Evolutionary conservation across 129 eudicot species (phyloP).

Genomic region (Centella asiatica): DNA sequence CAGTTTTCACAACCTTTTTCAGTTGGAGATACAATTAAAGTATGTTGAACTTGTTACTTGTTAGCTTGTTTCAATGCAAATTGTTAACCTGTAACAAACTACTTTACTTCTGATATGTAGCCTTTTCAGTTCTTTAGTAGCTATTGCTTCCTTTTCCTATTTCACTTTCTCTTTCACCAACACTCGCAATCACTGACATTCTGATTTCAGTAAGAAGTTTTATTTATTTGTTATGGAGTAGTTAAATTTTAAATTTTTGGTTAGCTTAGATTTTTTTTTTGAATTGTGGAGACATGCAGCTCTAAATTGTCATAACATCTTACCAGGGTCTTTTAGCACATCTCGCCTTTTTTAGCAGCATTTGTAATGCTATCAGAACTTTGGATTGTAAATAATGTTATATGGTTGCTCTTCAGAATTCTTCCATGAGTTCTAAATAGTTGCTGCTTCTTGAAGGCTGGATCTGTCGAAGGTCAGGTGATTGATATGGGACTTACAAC

Average conservation of each 20-base stretch:
- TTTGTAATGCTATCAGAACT: background rate
- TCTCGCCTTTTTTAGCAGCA: background rate
- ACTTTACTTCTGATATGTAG: background rate
- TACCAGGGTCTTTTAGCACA: background rate
- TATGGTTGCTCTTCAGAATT: too few species aligned
- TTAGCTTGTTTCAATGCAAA: constrained; percentile 3
- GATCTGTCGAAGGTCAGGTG: constrained; percentile 96
- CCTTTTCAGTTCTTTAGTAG: too few species aligned
- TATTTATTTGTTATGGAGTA: too few species aligned
- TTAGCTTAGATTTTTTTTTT: background rate
- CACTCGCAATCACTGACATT: too few species aligned
- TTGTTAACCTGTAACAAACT: too few species aligned
- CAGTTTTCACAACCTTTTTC: constrained; percentile 87
- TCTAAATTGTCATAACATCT: background rate
- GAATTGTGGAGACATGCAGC: background rate
- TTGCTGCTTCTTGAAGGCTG: constrained; percentile 58
- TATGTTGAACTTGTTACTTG: constrained; percentile 22
- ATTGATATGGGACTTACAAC: constrained; percentile 89
- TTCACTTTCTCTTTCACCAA: too few species aligned
- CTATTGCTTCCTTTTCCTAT: too few species aligned
- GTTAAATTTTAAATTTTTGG: too few species aligned
- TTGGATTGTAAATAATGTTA: background rate
- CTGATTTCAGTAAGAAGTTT: too few species aligned
- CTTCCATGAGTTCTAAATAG: constrained; percentile 8
- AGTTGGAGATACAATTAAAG: constrained; percentile 85